phyloP scores from a whole-genome alignment of 306 rosid species.

The Pueraria montana region DNA sequence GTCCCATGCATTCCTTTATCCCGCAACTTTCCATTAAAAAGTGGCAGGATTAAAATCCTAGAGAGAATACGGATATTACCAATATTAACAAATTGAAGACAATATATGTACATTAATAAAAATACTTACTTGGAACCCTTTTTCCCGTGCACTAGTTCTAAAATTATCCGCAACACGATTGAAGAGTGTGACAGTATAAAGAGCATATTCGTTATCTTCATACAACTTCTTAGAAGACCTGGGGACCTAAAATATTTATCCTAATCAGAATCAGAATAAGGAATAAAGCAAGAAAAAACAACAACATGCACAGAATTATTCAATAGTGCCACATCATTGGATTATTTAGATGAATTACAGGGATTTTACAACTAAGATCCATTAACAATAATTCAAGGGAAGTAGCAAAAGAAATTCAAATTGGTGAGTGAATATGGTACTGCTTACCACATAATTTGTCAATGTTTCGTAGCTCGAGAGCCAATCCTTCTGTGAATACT shows the following conservation, averaged over 20 bases:
- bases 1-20: slow-evolving; percentile 28
- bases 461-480: slow-evolving; percentile 88
- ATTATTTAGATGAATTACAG: slow-evolving; percentile 28
- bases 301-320: slow-evolving; percentile 26
- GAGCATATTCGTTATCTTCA: slow-evolving; percentile 96
- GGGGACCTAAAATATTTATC: slow-evolving; percentile 78
- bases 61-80: not conserved
- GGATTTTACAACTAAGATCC: slow-evolving; percentile 39
- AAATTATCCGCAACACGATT: slow-evolving; percentile 89
- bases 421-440: slow-evolving; percentile 32
- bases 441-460: slow-evolving; percentile 84
- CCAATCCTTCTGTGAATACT: slow-evolving; percentile 97
- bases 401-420: slow-evolving; percentile 37
- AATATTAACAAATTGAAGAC: slow-evolving; percentile 33
- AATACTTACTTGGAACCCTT: slow-evolving; percentile 87
- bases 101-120: slow-evolving; percentile 28
- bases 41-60: not conserved
- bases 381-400: slow-evolving; percentile 29
- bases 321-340: slow-evolving; percentile 38
- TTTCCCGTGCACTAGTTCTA: slow-evolving; percentile 84
- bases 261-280: slow-evolving; percentile 44
- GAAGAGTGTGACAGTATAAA: slow-evolving; percentile 89
- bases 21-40: slow-evolving; percentile 16
- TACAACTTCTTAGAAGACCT: slow-evolving; percentile 87
- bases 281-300: not conserved